phyloP scores from a whole-genome alignment of 306 rosid genomes.

The Boehmeria nivea region DNA sequence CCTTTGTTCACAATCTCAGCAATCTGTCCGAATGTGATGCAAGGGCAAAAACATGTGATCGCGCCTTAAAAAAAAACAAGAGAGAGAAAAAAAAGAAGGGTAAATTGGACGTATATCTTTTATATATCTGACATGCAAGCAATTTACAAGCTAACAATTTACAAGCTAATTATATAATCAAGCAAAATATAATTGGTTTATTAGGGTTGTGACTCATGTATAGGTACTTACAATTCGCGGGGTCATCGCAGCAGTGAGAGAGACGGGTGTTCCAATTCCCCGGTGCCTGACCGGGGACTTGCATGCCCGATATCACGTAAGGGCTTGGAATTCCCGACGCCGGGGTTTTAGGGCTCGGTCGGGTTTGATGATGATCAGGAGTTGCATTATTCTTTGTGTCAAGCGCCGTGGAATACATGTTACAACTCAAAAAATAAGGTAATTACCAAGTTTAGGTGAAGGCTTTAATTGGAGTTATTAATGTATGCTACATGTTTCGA shows the following conservation, averaged over 20 bases:
- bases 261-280: constrained; percentile 53
- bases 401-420: constrained; percentile 36
- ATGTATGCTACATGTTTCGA: no score
- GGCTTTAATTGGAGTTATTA: no score
- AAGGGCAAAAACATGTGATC: constrained; percentile 61
- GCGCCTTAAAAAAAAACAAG: constrained; percentile 36
- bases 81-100: no score
- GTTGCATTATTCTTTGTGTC: constrained; percentile 25
- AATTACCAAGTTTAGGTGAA: no score
- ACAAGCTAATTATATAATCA: no score
- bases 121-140: no score
- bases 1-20: constrained; percentile 54
- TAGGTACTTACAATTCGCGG: constrained; percentile 41
- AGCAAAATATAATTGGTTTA: no score
- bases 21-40: constrained; percentile 60
- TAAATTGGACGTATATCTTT: no score
- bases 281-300: neutral
- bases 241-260: constrained; percentile 54
- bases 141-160: no score
- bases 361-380: constrained; percentile 12
- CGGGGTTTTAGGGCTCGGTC: neutral
- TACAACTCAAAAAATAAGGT: neutral
- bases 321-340: constrained; percentile 30
- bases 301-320: constrained; percentile 8
- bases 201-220: no score